Conservation (phyloP, 306 rosid genomes). For the Corylus heterophylla region DNA sequence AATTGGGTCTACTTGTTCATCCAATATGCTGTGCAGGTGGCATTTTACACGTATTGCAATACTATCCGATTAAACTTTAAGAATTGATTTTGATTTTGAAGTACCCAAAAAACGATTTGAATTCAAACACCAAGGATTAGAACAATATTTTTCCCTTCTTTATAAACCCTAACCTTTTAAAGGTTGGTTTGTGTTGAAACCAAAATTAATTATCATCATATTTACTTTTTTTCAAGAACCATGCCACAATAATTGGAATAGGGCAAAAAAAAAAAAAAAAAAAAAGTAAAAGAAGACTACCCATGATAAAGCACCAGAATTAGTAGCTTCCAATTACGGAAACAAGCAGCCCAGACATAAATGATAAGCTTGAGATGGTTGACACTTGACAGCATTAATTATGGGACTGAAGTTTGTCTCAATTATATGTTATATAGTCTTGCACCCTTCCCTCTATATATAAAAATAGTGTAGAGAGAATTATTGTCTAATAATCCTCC, state of each 20-base stretch:
- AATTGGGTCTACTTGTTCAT: too few species aligned
- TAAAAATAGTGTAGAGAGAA: slow-evolving; percentile 22
- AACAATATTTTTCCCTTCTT: too few species aligned
- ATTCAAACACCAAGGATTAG: too few species aligned
- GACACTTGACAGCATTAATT: slow-evolving; percentile 37
- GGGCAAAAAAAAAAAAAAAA: not conserved
- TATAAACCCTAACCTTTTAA: not conserved
- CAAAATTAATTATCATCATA: too few species aligned
- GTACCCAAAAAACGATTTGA: too few species aligned
- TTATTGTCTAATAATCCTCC: slow-evolving; percentile 47
- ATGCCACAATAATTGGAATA: not conserved
- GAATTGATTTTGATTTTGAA: too few species aligned
- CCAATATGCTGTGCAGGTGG: too few species aligned
- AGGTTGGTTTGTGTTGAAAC: too few species aligned
- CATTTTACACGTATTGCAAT: too few species aligned
- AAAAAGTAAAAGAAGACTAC: not conserved
- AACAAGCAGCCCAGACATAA: slow-evolving; percentile 29
- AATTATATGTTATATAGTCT: not conserved
- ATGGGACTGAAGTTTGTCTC: slow-evolving; percentile 22
- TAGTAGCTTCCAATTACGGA: slow-evolving; percentile 42
- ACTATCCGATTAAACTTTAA: too few species aligned
- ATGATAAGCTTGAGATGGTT: slow-evolving; percentile 24
- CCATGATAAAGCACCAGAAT: slow-evolving; percentile 8
- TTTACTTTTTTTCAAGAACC: too few species aligned
- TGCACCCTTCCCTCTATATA: not conserved